Base-by-base conservation (phyloP, 768 basidiomycete species). In the Russula virescens region DNA sequence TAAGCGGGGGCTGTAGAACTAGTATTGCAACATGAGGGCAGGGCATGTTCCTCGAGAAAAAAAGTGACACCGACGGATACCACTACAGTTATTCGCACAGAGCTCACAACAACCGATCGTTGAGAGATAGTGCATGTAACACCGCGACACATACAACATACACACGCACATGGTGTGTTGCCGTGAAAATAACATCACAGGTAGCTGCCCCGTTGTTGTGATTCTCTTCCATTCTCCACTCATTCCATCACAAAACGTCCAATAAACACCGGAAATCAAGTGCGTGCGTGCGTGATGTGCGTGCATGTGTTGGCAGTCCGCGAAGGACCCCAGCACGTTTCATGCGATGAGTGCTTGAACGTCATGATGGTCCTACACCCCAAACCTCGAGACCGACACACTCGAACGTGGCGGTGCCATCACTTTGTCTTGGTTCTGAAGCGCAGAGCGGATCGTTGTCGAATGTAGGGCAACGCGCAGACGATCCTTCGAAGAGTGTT, bases 381-480 rank as follows among this genome's bases (percentile, higher is more conserved):
- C 95, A 97, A 0, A 94, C 91, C 70, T 98, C 95, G 58, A 98
- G 73, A 16, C 89, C 94, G 0, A 96, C 87, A 73, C 93, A 93
- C 70, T 96, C 93, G 67, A 98, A 98, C n/a, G 78, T 73, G 10
- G 81, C 80, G 8, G 77, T 76, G 2, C 80, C 82, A 58, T 76
- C 77, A 40, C 3, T 11, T 50, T 74, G 75, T 0, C 75, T 70
- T 0, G 80, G 77, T n/a, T 68, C 70, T 0, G 25, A 42, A 10
- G 80, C 77, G 71, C 91, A 95, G 18, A 96, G 74, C 0, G 89
- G 83, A 35, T 90, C 88, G 69, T 99, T 98, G 42, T 81, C 84
- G 72, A 94, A 98, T 1, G 94, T 94, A 1, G 86, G 88, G 69
- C 93, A 94, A 0, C 78, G 78, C 2, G 92, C 90, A 0, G 91